Base-by-base conservation (phyloP, 768 basidiomycete species). In the Crassisporium funariophilum region DNA sequence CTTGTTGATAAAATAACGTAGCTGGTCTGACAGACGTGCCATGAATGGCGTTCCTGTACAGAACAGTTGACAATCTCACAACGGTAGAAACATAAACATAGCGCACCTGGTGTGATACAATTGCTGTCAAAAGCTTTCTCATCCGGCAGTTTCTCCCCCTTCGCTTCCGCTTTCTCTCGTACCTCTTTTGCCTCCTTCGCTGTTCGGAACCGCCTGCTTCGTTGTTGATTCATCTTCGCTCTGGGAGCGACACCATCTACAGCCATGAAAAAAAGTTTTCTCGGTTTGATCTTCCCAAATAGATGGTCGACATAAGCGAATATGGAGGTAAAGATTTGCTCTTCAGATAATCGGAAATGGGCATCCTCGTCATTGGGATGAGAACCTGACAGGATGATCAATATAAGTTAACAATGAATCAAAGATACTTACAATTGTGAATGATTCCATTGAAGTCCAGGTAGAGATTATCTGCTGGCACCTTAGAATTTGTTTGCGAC, bases 221-320 rank as follows among this genome's bases (percentile, higher is more conserved):
- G 84, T 63, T 98, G 95, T 68, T 98, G 95, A 64, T 99, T 99
- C 95, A 98, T 97, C 79, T 99, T 98, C 24, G 95, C 95, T 36
- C 95, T 76, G 4, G 95, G 95, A 0, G 95, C 95, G 11, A 98
- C 95, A 38, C 95, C 95, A 64, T 98, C 97, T 36, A 99, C 87
- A 19, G 95, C 97, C 89, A 99, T 95, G 69, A 97, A 98, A 68
- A 98, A 98, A 10, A 97, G 73, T 63, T 98, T 97, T 76, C 91
- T 88, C 0, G 97, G 97, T 65, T 95, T 98, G 52, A 99, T 98
- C 73, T 95, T 98, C 22, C 86, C 82, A 68, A 99, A 99, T 5
- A 99, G 77, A 60, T 92, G 89, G 72, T 98, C 94, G 49, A 98
- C 92, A 72, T 99, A 99, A 44, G 91, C 76, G 61, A 98, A 98